phyloP scores from a whole-genome alignment of 31 red algal genomes.

The Endocladia muricata region DNA sequence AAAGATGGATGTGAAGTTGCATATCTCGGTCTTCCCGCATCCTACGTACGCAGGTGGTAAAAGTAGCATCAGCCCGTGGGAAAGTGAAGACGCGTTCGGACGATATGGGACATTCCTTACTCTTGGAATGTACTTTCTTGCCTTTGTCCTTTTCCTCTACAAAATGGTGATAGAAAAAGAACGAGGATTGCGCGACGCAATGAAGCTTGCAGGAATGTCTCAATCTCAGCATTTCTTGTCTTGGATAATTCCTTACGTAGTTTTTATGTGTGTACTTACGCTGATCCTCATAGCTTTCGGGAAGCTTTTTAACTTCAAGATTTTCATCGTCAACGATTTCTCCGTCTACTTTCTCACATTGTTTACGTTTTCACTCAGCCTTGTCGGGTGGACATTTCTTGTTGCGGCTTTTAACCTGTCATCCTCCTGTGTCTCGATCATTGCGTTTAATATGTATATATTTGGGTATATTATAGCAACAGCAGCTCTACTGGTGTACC shows the following conservation, averaged over 20 bases:
- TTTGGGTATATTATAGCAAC: conserved; percentile 75
- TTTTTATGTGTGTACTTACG: conserved; percentile 50
- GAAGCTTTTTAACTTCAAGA: conserved; percentile 69
- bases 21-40: conserved; percentile 85
- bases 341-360: conserved; percentile 80
- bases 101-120: conserved; percentile 64
- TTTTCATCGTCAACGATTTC: conserved; percentile 68
- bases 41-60: conserved; percentile 28
- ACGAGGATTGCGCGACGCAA: conserved; percentile 73
- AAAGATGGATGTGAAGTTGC: conserved; percentile 50
- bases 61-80: background rate
- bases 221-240: conserved; percentile 86
- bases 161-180: conserved; percentile 81
- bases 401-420: conserved; percentile 52
- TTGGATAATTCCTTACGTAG: conserved; percentile 71
- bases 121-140: conserved; percentile 79
- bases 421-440: conserved; percentile 43
- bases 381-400: conserved; percentile 82
- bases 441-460: conserved; percentile 85
- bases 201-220: conserved; percentile 77
- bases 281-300: conserved; percentile 87
- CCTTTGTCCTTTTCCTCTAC: conserved; percentile 85
- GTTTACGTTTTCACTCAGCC: conserved; percentile 76
- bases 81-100: conserved; percentile 60
- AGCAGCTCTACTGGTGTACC: conserved; percentile 62